Conservation (phyloP, 2,329 filamentous ascomycete species). For the Fusarium longipes region DNA sequence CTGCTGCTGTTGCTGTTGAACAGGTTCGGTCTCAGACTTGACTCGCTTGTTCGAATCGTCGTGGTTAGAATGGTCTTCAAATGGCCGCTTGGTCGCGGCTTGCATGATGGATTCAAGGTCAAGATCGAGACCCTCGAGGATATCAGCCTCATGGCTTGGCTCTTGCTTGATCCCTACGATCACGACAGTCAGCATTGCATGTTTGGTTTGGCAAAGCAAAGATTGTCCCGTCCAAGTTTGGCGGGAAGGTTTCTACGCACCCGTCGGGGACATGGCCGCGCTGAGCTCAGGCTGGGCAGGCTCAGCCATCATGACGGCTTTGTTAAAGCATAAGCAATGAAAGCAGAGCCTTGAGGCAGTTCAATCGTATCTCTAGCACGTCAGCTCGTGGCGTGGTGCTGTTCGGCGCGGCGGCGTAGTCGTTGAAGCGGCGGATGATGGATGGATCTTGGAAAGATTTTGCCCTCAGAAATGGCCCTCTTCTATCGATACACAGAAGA, state of each 20-base stretch:
- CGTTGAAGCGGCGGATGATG: constrained; percentile 44
- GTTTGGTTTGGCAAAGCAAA: constrained; percentile 12
- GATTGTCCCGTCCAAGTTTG: constrained; percentile 18
- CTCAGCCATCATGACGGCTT: constrained; percentile 56
- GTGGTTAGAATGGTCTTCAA: constrained; percentile 47
- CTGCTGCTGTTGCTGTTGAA: no score
- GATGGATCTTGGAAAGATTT: constrained; percentile 54
- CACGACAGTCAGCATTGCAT: constrained; percentile 43
- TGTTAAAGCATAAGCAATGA: constrained; percentile 42
- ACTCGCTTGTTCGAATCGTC: constrained; percentile 51
- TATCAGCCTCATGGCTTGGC: constrained; percentile 52
- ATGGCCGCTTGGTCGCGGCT: constrained; percentile 53
- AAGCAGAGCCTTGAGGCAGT: not conserved
- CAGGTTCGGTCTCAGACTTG: constrained; percentile 47
- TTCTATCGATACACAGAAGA: constrained; percentile 54
- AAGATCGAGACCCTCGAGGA: constrained; percentile 51
- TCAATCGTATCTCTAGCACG: constrained; percentile 31
- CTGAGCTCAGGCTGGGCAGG: constrained; percentile 53
- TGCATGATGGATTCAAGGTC: constrained; percentile 53
- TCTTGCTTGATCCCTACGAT: constrained; percentile 55
- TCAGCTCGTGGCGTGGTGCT: constrained; percentile 36
- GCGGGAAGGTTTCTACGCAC: constrained; percentile 47
- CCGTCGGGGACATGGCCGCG: constrained; percentile 50
- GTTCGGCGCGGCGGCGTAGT: constrained; percentile 38
- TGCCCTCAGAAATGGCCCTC: constrained; percentile 42